Evolutionary conservation across 768 basidiomycete genomes (phyloP), one percentile per base, ranked within the genome.

Genomic region (Tricholoma matsutake): DNA sequence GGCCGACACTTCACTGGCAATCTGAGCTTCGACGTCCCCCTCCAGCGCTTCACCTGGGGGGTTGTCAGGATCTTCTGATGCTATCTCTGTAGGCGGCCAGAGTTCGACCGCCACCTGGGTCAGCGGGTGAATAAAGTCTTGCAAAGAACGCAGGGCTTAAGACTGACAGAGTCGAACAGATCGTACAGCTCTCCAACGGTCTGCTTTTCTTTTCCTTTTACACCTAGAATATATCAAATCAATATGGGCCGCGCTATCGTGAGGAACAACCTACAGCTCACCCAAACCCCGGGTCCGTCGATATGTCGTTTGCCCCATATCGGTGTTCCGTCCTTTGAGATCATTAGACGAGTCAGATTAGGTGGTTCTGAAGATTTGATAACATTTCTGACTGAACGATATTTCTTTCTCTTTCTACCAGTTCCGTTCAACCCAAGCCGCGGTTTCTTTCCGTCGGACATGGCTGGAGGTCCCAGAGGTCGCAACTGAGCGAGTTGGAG

Each of bases 241-340:
- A 54, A 37, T 43, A 22, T 34, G 2, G 10, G 16, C 25, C 22
- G 16, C 4, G 16, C 18, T 28, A 47, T 39, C 9, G 14, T 8
- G 28, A 58, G 31, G 41, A 13, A 35, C 16, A 43, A 70, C 80
- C 67, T 68, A 79, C 91, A 94, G 67, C 87, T 92, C 9, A 85
- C 89, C 92, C 92, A 94, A 18, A 94, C 75, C 16, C 92, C 92
- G 18, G 92, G 92, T 8, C 92, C 92, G 61, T 90, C 88, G 60
- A 93, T 82, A 25, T 77, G 72, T 45, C 82, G 75, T 71, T 85
- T 90, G 20, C 75, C 80, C 86, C 87, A 88, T 29, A 86, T 80
- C 16, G 86, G 81, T 2, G 84, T 83, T 5, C 88, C 88, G 66
- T 89, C 87, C 88, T 90, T 64, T 10, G 39, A 47, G 54, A 18